phyloP scores from a whole-genome alignment of 371 early-diverging fungal species.

The Chytridiales sp. region DNA sequence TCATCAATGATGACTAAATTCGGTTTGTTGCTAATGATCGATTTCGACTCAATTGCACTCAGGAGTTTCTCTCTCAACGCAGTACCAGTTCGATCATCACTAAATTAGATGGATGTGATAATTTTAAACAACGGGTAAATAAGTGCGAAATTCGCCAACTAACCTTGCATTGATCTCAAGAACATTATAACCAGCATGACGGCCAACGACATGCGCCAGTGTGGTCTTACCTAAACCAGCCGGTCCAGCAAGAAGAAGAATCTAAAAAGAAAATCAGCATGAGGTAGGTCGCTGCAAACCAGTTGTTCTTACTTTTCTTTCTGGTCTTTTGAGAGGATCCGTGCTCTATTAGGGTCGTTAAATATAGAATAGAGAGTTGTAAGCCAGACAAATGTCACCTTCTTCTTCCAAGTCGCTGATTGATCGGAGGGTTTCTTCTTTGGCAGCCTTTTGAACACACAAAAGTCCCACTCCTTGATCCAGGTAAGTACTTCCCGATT shows the following conservation, averaged over 20 bases:
- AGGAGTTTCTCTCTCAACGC: slow-evolving; percentile 70
- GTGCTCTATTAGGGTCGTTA: slow-evolving; percentile 30
- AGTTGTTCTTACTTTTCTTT: slow-evolving; percentile 54
- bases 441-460: slow-evolving; percentile 73
- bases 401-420: background rate
- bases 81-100: slow-evolving; percentile 92
- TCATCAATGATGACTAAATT: slow-evolving; percentile 92
- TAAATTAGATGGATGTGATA: slow-evolving; percentile 30
- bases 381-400: background rate
- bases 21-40: slow-evolving; percentile 70
- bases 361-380: no score
- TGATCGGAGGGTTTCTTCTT: slow-evolving; percentile 4
- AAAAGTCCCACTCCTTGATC: slow-evolving; percentile 96
- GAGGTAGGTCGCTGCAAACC: slow-evolving; percentile 14
- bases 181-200: slow-evolving; percentile 86
- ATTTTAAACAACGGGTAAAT: slow-evolving; percentile 10
- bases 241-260: slow-evolving; percentile 92
- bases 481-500: slow-evolving; percentile 86
- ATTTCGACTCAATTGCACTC: slow-evolving; percentile 74
- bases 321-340: slow-evolving; percentile 63
- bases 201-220: slow-evolving; percentile 90
- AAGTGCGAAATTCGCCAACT: background rate
- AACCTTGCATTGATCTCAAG: slow-evolving; percentile 98
- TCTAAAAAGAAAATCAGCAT: slow-evolving; percentile 43
- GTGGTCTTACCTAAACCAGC: slow-evolving; percentile 99